Conservation (phyloP, 495 filamentous ascomycete genomes). For the Aspergillus baeticus region DNA sequence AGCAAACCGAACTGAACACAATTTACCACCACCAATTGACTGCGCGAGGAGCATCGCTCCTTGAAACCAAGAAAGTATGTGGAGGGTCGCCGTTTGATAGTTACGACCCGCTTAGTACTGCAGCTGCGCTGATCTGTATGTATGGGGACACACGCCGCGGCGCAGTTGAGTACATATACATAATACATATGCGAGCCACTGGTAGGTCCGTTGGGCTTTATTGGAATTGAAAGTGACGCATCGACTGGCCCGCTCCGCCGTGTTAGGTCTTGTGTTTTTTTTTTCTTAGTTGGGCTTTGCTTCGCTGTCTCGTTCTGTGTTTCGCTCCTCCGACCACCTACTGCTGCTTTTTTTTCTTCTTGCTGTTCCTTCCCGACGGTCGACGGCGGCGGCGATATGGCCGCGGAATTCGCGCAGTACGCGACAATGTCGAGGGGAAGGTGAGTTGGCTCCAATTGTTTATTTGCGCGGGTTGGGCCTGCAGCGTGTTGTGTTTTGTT, state of each 20-base stretch:
- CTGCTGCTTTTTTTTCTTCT: conserved; percentile 13
- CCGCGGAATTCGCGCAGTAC: conserved; percentile 10
- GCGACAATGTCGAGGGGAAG: conserved; percentile 10
- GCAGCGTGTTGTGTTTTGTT: neutral
- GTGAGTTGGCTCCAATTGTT: conserved; percentile 10
- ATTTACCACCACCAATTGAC: neutral
- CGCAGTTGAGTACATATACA: neutral
- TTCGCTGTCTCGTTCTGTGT: too few relatives aligned
- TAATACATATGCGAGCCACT: conserved; percentile 13
- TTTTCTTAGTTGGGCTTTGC: too few relatives aligned
- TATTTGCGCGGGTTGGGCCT: neutral
- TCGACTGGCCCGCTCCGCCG: too few relatives aligned
- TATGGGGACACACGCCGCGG: neutral
- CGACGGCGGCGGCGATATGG: neutral
- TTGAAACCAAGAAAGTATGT: conserved; percentile 29
- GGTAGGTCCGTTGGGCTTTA: neutral
- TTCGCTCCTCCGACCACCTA: too few relatives aligned
- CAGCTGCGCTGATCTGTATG: neutral
- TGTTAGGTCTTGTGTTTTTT: too few relatives aligned
- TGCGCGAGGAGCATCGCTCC: conserved; percentile 12
- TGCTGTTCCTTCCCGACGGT: neutral
- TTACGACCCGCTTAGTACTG: neutral
- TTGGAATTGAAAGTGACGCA: too few relatives aligned
- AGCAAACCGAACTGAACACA: too few relatives aligned
- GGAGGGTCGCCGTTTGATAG: conserved; percentile 18